phyloP scores from a whole-genome alignment of 2,329 filamentous ascomycete genomes.

The Aspergillus alliaceus region DNA sequence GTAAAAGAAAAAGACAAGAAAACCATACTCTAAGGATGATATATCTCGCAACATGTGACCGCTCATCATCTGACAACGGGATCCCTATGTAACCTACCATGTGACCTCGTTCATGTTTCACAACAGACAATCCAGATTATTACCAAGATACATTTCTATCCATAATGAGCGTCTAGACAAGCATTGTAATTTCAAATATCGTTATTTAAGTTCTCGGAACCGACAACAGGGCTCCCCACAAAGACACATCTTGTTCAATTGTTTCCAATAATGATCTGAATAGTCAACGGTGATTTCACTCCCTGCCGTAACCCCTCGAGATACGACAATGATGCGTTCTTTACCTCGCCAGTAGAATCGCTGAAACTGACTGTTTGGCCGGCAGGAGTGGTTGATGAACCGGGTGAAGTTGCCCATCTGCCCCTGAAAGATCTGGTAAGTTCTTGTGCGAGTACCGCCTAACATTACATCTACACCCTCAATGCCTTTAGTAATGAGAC shows the following conservation, averaged over 20 bases:
- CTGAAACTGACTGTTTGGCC: constrained; percentile 58
- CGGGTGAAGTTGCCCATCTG: constrained; percentile 56
- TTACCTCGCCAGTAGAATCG: constrained; percentile 58
- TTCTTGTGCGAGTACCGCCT: constrained; percentile 35
- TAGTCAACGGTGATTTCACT: constrained; percentile 60
- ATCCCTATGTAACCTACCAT: background rate
- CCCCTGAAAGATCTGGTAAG: constrained; percentile 61
- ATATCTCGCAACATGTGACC: background rate
- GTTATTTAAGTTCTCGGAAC: constrained; percentile 10
- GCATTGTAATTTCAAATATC: background rate
- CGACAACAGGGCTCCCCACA: constrained; percentile 55
- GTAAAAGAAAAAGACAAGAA: too few relatives aligned
- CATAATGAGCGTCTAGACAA: too few relatives aligned
- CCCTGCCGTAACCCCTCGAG: constrained; percentile 54
- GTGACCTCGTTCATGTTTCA: background rate
- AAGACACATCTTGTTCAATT: constrained; percentile 56
- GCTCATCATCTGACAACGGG: background rate
- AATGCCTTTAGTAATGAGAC: constrained; percentile 54
- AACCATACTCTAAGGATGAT: background rate
- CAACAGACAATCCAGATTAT: background rate
- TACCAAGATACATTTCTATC: background rate
- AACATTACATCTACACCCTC: constrained; percentile 57
- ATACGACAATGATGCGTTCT: constrained; percentile 57
- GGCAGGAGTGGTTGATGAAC: constrained; percentile 61
- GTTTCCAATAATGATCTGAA: constrained; percentile 58